Base-by-base conservation (phyloP, 495 filamentous ascomycete species). In the Penicillium lagena region DNA sequence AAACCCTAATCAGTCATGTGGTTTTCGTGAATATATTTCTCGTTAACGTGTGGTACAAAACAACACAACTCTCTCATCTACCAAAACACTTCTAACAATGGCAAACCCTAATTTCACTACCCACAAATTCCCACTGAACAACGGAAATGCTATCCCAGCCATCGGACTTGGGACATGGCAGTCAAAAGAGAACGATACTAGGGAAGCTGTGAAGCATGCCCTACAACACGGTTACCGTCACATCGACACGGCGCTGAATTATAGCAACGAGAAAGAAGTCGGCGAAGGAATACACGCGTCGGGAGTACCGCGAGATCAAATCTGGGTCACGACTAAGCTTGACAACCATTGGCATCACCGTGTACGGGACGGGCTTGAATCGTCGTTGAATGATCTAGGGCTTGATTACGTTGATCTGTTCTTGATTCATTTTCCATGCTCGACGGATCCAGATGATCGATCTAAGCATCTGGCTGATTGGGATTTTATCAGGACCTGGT, bases 281-380 rank as follows among this genome's bases (percentile, higher is more conserved):
- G 84, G 80, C 1, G 58, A 69, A 1, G 85, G 82, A 5, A 80
- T 93, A 39, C 62, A 66, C 12, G 62, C 69, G 36, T 68, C 76
- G 13, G 70, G 71, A 1, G 60, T 89, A 3, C 73, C 82, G 1
- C 79, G 87, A 29, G 64, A 70, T 12, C 63, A 85, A 29, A 67
- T 90, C 36, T 90, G 82, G 68, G 81, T 87, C 65, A 90, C 86
- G 33, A 76, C 77, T 53, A 93, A 93, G 61, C 66, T 90, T 1
- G 64, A 66, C 55, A 70, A 70, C 34, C 64, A 67, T 29, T 43
- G 43, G 4, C 58, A 51, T 12, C 46, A 54, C 9, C 54, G 55
- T 29, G 72, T 79, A 0, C 69, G 65, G 30, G 40, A 56, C 1
- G 77, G 70, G 7, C 58, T 81, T 4, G 63, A 80, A 35, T 58